Base-by-base conservation (phyloP, 2,329 filamentous ascomycete genomes). In the Dactylellina haptotyla region DNA sequence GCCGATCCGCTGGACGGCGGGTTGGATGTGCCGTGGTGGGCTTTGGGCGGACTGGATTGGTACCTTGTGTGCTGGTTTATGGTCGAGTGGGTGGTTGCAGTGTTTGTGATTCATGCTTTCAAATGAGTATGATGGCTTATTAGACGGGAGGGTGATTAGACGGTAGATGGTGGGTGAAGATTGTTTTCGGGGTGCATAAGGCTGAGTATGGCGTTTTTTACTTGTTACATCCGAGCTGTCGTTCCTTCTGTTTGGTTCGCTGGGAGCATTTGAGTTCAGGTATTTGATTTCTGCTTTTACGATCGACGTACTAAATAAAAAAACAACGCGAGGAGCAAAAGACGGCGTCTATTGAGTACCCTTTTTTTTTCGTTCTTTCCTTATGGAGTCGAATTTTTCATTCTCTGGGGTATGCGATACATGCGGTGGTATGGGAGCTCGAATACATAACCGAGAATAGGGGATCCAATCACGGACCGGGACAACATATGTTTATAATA, bases 41-140 rank as follows among this genome's bases (percentile, higher is more conserved):
- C 70, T 25, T 25, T 75, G 51, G 70, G 70, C 3, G 70, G 70
- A 3, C 45, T 75, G 43, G 70, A 75, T 64, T 75, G 70, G 70
- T 75, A 75, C 50, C 41, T 75, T 20, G 70, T 75, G 2, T 75
- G 70, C 34, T 75, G 70, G 70, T 67, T 69, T 39, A 75, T 75
- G 63, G 70, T 75, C 8, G 70, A 75, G 43, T 75, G 70, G 70
- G 69, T 73, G 18, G 69, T 73, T 32, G 61, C 69, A 6, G 63
- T 73, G 12, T 73, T 73, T 62, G 69, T 73, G 54, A 73, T 73
- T 43, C 69, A 73, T 43, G 57, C 62, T 48, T 53, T 72, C 23
- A 59, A 51, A 46, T 72, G 39, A 65, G n/a, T 26, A 9, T n/a
- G n/a, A n/a, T n/a, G n/a, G n/a, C n/a, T n/a, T n/a, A n/a, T n/a